Percentiles rank a stretch among this genome's conserved stretches.
Evolutionary conservation across 257 asterid species (phyloP).

Genomic region (Eucommia ulmoides): DNA sequence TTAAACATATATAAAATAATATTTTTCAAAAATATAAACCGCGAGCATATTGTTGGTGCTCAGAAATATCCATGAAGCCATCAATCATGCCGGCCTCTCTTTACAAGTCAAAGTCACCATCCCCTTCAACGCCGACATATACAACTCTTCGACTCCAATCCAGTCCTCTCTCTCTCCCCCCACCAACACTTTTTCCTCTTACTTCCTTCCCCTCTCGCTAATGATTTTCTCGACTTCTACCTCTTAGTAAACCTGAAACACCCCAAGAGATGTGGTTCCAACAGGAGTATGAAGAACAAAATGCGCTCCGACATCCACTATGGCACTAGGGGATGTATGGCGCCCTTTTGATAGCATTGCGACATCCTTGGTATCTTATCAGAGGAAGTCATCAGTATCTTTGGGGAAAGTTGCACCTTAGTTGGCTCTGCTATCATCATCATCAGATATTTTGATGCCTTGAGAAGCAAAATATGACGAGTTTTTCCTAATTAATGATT

Average conservation of each 20-base stretch:
- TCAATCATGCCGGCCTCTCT: conserved; percentile 63
- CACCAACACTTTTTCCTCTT: too few species aligned
- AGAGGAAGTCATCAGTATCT: conserved; percentile 79
- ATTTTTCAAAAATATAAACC: too few species aligned
- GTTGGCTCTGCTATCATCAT: conserved; percentile 53
- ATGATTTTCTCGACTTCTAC: conserved; percentile 88
- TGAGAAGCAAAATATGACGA: conserved; percentile 87
- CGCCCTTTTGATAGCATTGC: conserved; percentile 83
- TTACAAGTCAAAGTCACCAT: conserved; percentile 59
- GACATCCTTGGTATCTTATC: conserved; percentile 81
- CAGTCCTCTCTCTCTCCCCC: conserved; percentile 73
- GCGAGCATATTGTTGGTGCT: conserved; percentile 75
- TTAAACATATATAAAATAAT: too few species aligned
- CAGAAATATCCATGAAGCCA: conserved; percentile 69
- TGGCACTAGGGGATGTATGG: conserved; percentile 90
- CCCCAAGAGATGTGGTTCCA: conserved; percentile 87
- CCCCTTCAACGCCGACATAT: conserved; percentile 83
- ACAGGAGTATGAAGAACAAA: conserved; percentile 63
- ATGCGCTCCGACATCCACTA: conserved; percentile 82
- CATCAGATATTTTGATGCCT: conserved; percentile 98
- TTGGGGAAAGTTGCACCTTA: conserved; percentile 94
- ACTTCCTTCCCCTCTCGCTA: too few species aligned
- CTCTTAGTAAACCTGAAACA: conserved; percentile 84
- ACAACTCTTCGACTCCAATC: conserved; percentile 81
- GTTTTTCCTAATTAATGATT: too few species aligned